phyloP scores from a whole-genome alignment of 306 rosid genomes.

The Vigna nakashimae region DNA sequence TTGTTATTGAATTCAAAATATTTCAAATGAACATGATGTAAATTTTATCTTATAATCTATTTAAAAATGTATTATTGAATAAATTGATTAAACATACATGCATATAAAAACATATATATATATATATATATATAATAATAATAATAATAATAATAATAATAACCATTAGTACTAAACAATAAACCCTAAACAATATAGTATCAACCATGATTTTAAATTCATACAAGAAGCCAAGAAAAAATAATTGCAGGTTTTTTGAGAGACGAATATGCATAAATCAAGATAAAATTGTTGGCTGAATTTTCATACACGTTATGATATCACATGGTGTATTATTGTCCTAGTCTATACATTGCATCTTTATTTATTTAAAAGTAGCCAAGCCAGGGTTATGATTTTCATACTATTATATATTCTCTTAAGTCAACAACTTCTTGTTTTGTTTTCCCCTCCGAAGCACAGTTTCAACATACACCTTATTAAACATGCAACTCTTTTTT shows the following conservation, averaged over 20 bases:
- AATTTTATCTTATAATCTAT: neutral
- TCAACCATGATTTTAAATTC: neutral
- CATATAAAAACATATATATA: too few species aligned
- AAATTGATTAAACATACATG: neutral
- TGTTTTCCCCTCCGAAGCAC: conserved; percentile 1
- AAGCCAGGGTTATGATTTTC: conserved; percentile 8
- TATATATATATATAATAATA: too few species aligned
- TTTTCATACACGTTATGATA: neutral
- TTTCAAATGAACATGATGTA: neutral
- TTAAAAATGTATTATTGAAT: neutral
- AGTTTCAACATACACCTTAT: conserved; percentile 25
- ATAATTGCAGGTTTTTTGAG: conserved; percentile 4
- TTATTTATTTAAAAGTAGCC: neutral
- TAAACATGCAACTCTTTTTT: conserved; percentile 36
- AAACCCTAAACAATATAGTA: too few species aligned
- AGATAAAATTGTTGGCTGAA: neutral
- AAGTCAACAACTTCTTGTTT: conserved; percentile 11
- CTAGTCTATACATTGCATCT: neutral
- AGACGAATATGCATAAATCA: neutral
- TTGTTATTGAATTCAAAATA: neutral
- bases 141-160: too few species aligned
- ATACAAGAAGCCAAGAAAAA: neutral
- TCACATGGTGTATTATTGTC: neutral
- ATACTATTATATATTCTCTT: neutral
- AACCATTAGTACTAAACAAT: too few species aligned